Evolutionary conservation across 2,329 filamentous ascomycete genomes (phyloP).

Genomic region (Penicillium paneum): DNA sequence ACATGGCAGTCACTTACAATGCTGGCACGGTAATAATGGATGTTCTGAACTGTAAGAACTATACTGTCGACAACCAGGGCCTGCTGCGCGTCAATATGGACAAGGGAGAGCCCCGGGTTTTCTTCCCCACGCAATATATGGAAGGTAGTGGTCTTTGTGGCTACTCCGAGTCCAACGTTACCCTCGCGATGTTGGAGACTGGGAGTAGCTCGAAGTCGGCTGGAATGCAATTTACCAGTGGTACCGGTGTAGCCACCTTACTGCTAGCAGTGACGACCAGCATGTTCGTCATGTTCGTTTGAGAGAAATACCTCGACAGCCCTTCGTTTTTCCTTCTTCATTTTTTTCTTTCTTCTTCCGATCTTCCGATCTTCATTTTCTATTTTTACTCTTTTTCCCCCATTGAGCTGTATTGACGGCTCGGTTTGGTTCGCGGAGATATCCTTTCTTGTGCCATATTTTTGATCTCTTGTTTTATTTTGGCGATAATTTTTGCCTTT

Average conservation of each 20-base stretch:
- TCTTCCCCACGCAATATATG: conserved; percentile 29
- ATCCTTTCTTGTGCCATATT: conserved; percentile 6
- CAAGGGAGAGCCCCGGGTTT: conserved; percentile 31
- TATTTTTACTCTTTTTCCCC: background rate
- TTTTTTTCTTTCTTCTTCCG: background rate
- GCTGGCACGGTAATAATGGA: conserved; percentile 27
- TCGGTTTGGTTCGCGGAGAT: conserved; percentile 1
- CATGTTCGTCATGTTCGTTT: background rate
- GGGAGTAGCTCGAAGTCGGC: background rate
- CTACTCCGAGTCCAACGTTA: conserved; percentile 10
- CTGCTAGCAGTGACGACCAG: background rate
- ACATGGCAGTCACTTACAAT: conserved; percentile 28
- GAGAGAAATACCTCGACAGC: background rate
- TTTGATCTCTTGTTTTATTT: background rate
- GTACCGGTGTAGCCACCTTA: background rate
- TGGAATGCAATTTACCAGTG: background rate
- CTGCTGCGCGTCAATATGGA: conserved; percentile 29
- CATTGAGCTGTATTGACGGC: conserved; percentile 2
- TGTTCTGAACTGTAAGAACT: conserved; percentile 28
- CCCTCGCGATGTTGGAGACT: conserved; percentile 7
- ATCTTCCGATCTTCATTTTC: background rate
- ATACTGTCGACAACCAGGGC: conserved; percentile 26
- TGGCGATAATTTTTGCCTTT: background rate
- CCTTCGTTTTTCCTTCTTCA: no score
- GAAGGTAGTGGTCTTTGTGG: conserved; percentile 34